These are phyloP conservation scores for Byssochlamys sp. DNA, from an alignment of 2,329 filamentous ascomycete species.

Conservation along the genomic window DNA sequence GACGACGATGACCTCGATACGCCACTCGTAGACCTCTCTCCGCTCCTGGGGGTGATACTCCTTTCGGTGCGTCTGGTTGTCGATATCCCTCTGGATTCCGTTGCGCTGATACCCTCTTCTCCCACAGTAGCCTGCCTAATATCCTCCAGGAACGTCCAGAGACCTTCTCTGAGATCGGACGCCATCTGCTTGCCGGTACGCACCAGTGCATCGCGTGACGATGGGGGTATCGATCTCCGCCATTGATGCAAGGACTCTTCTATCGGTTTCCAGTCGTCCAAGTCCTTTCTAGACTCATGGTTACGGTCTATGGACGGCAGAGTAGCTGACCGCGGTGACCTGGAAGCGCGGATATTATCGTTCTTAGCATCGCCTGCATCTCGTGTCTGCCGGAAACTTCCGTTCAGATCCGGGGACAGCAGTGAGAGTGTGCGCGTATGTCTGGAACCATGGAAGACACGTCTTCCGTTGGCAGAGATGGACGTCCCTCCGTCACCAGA, in stretches of 20 bases:
- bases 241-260: slow-evolving; percentile 31
- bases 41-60: slow-evolving; percentile 21
- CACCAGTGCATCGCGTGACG: slow-evolving; percentile 44
- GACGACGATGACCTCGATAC: slow-evolving; percentile 22
- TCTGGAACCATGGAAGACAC: slow-evolving; percentile 56
- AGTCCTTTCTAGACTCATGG: slow-evolving; percentile 8
- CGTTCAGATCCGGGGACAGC: slow-evolving; percentile 51
- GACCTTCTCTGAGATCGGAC: slow-evolving; percentile 75
- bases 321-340: slow-evolving; percentile 31
- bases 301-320: slow-evolving; percentile 31
- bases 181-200: slow-evolving; percentile 65
- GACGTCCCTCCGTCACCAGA: slow-evolving; percentile 26
- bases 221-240: slow-evolving; percentile 33
- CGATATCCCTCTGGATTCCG: slow-evolving; percentile 28
- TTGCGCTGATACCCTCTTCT: slow-evolving; percentile 68
- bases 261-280: background rate
- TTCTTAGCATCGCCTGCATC: slow-evolving; percentile 8
- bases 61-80: slow-evolving; percentile 22
- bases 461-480: slow-evolving; percentile 39
- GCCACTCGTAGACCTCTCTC: slow-evolving; percentile 21
- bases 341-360: slow-evolving; percentile 21
- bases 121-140: slow-evolving; percentile 90
- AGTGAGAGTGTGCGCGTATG: slow-evolving; percentile 65
- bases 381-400: slow-evolving; percentile 8
- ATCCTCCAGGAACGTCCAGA: slow-evolving; percentile 93